Conservation (phyloP, 331 rosid genomes). For the Prunus yedoensis region DNA sequence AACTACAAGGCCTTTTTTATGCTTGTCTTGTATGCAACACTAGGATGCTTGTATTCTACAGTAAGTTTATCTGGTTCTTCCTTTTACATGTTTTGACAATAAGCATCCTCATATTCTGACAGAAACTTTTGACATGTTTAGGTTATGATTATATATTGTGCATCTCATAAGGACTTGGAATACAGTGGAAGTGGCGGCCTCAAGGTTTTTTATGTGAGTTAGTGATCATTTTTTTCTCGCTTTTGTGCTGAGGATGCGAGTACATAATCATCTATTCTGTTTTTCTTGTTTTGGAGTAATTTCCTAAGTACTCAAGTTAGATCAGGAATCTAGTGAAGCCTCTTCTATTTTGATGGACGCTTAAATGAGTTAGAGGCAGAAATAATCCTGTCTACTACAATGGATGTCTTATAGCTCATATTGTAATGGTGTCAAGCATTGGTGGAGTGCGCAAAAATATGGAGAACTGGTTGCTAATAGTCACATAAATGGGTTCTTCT, state of each 20-base stretch:
- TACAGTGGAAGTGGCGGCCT: conserved; percentile 30
- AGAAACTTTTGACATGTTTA: conserved; percentile 33
- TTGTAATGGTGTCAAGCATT: neutral
- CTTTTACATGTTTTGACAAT: conserved; percentile 3
- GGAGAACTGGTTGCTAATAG: neutral
- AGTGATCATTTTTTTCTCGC: neutral
- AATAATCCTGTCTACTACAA: neutral
- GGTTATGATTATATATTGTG: conserved; percentile 54
- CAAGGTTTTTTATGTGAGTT: conserved; percentile 69
- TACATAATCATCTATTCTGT: neutral
- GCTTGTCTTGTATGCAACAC: conserved; percentile 56
- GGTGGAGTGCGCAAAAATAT: neutral
- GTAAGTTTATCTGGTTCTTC: conserved; percentile 40
- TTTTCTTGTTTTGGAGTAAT: conserved; percentile 8
- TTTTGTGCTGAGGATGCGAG: neutral
- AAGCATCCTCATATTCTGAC: conserved; percentile 20
- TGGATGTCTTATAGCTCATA: neutral
- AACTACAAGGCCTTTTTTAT: conserved; percentile 79
- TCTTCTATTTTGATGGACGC: neutral
- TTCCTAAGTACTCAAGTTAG: conserved; percentile 1
- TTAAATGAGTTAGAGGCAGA: neutral
- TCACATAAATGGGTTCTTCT: neutral
- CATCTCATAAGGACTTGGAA: conserved; percentile 60
- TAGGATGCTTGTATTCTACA: conserved; percentile 58
- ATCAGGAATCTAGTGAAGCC: conserved; percentile 7